Evolutionary conservation across 345 rosid genomes (phyloP), one percentile per base, ranked within the genome.

Genomic region (Eucalyptus erythrocorys): DNA sequence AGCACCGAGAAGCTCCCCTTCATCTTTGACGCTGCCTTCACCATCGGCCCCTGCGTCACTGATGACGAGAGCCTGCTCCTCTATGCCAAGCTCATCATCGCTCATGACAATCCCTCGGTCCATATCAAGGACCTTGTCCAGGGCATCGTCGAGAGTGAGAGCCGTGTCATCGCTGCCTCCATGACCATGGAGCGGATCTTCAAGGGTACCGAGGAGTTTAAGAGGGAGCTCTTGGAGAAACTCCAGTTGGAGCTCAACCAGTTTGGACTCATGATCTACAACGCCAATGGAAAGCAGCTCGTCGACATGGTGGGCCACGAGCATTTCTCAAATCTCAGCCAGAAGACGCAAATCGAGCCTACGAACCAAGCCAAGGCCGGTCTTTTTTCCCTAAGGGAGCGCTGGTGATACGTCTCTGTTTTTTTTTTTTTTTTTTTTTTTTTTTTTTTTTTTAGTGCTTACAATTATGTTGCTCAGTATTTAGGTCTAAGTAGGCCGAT

Each of bases 1-100:
- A 94, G 96, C 17, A 95, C 98, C 7, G 98, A 96, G 94, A 96
- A 96, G 89, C 98, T 97, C 66, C 98, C 98, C 37, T 96, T 96
- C 48, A 59, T 95, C 55, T 94, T 96, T 50, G 97, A 96, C 0
- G 96, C 98, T 0, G 96, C 95, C 14, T 96, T 96, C 93, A 94
- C 96, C 15, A 93, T 96, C 8, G 98, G 99, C 3, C 98, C 97
- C 42, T 96, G 98, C 1, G 91, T 92, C 2, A 95, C 94, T 12
- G 95, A 96, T 48, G 84, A 86, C 3, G 85, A 85, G 1, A 92
- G 96, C 88, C 97, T 96, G 48, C 47, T 45, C n/a, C 85, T 93
- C 87, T 96, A 95, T 55, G 97, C 98, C 51, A 94, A 93, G 90
- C 92, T 96, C 26, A 92, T 97, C 59, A 93, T 95, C 8, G 92